Evolutionary conservation across 192 early-diverging fungal genomes (phyloP).

Genomic region (Coemansia sp.): DNA sequence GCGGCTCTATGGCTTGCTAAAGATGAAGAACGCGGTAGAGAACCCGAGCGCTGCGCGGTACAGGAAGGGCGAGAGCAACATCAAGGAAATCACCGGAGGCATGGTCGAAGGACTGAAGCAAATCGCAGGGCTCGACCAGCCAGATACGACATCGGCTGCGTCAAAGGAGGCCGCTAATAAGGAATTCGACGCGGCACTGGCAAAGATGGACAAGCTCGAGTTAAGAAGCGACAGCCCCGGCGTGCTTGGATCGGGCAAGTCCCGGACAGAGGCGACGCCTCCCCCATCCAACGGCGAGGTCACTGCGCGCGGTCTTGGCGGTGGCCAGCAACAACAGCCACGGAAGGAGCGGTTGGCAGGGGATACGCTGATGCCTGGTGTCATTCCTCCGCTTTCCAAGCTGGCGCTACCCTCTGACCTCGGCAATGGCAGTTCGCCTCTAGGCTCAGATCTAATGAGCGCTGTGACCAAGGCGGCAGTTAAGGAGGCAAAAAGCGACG

Average conservation of each 20-base stretch:
- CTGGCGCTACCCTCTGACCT: slow-evolving; percentile 1
- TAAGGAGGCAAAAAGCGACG: slow-evolving; percentile 49
- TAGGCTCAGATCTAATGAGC: slow-evolving; percentile 36
- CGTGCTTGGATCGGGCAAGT: background rate
- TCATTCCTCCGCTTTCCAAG: slow-evolving; percentile 12
- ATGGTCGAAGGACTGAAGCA: slow-evolving; percentile 16
- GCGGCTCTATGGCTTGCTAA: slow-evolving; percentile 78
- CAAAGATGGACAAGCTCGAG: slow-evolving; percentile 43
- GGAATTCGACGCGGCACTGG: slow-evolving; percentile 54
- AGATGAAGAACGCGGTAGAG: slow-evolving; percentile 61
- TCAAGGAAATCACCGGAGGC: slow-evolving; percentile 19
- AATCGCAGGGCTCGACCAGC: slow-evolving; percentile 2
- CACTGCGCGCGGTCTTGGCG: background rate
- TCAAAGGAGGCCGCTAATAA: slow-evolving; percentile 33
- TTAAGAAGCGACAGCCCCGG: slow-evolving; percentile 19
- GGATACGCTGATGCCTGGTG: background rate
- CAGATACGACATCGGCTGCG: slow-evolving; percentile 12
- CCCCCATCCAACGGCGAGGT: background rate
- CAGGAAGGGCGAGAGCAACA: slow-evolving; percentile 23
- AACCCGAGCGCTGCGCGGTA: slow-evolving; percentile 30
- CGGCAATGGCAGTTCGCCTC: slow-evolving; percentile 22
- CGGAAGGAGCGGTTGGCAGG: background rate
- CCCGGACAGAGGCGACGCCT: background rate
- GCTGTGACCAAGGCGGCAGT: slow-evolving; percentile 52
- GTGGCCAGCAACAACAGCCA: slow-evolving; percentile 17